Base-by-base conservation (phyloP, 1,284 basidiomycete genomes). In the Ceratobasidium sp. region DNA sequence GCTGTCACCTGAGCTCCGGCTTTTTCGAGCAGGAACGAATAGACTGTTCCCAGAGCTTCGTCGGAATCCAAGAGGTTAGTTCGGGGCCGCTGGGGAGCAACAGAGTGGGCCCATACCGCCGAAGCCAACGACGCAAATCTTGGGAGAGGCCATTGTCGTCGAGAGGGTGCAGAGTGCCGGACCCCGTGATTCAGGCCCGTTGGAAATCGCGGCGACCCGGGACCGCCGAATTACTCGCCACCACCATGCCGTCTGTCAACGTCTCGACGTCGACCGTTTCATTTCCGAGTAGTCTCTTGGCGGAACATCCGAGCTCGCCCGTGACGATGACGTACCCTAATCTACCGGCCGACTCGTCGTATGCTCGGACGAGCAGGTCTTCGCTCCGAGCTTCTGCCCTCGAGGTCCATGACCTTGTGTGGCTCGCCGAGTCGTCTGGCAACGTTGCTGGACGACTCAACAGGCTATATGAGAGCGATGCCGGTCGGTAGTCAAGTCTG, bases 31-130 rank as follows among this genome's bases (percentile, higher is more conserved):
- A 82, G 82, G 52, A 81, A 84, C 7, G 82, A 82, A 78, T 85
- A 85, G 14, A 85, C 52, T 14, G 83, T 82, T 2, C 85, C 85
- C 55, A 85, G 83, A 7, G 83, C 84, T 84, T 62, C 30, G 2
- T 16, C 54, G 7, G 33, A 68, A 30, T 35, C 16, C 20, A 12
- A 60, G 35, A 16, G 8, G 69, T 69, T 69, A 57, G 65, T 30
- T 57, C 35, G 38, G 52, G 44, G n/a, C 38, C 41, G 27, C 1
- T 41, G 55, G 48, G 12, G 35, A 18, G 60, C n/a, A 14, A 50
- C 23, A 44, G 23, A 66, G 23, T 30, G 64, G 64, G 27, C 27
- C 23, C 78, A 16, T 64, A 81, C 81, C 81, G 64, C 81, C 81
- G 44, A 81, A 78, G n/a, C 81, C 81, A 14, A 81, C 80, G 10